Evolutionary conservation across 2,329 filamentous ascomycete species (phyloP), one percentile per base, ranked within the genome.

Genomic region (Westerdykella aurantiaca): DNA sequence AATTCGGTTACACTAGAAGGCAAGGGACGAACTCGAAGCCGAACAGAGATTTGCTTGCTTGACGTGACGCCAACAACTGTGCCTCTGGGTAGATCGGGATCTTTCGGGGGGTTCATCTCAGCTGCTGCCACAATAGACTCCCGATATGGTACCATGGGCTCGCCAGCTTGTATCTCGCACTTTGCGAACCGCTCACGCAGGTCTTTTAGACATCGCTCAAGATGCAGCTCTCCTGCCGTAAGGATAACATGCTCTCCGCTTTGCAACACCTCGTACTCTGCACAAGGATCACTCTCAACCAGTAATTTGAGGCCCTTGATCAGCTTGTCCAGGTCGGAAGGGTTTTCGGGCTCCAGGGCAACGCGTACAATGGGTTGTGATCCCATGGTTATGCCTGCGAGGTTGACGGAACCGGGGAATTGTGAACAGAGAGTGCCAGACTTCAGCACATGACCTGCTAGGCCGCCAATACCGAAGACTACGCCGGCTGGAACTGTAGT

Each of bases 181-280:
- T 82, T 84, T 5, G 93, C 91, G 62, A 95, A 98, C 5, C 93
- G 78, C 63, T 98, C 93, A 49, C 88, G 80, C 21, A 98, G 74
- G 71, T 98, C 93, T 42, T 93, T 95, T 46, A 98, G 68, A 63
- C 93, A 98, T 44, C 93, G 78, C 68, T 98, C 93, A 3, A 98
- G 75, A 70, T 98, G 93, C 53, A 98, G 65, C 67, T 98, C 93
- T 42, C 93, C 93, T 5, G 93, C 93, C 0, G 93, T 97, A 31
- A 95, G 69, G 17, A 98, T 81, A 34, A 98, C 93, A 66, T 98
- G 93, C 69, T 98, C 93, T 44, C 93, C 93, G 54, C 85, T 96
- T 44, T 84, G 79, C 41, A 97, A 84, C 40, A 95, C 88, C 64
- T 97, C 90, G 57, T 98, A 98, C 64, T 95, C 84, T 12, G 91